Percentiles rank a stretch among this genome's conserved stretches.
phyloP scores from a whole-genome alignment of 129 eudicot species.

The Rutidosis leptorrhynchoides region DNA sequence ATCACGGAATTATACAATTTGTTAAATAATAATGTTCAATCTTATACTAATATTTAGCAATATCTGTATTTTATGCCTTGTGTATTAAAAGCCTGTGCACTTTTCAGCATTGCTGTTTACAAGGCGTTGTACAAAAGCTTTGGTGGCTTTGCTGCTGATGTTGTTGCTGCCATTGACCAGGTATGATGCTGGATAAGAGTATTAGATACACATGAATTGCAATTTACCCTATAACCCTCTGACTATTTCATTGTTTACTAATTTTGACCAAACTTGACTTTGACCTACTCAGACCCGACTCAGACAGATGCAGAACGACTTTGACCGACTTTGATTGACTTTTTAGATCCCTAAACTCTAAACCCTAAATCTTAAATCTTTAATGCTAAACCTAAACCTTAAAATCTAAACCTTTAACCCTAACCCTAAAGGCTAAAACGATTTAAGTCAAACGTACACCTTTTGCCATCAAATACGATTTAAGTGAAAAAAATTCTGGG shows the following conservation, averaged over 20 bases:
- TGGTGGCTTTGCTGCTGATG: slow-evolving; percentile 99
- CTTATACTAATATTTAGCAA: slow-evolving; percentile 4
- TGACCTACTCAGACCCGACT: no score
- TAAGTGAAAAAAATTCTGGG: no score
- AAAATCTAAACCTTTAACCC: no score
- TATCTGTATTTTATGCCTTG: slow-evolving; percentile 4
- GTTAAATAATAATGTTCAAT: not conserved
- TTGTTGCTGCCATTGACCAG: slow-evolving; percentile 99
- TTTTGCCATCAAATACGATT: no score
- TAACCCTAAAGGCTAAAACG: no score
- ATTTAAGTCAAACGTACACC: no score
- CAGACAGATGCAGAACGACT: no score
- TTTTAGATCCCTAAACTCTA: no score
- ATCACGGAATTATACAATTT: not conserved
- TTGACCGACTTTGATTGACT: no score
- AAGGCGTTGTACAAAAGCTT: slow-evolving; percentile 95
- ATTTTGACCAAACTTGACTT: no score
- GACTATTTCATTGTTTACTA: not conserved
- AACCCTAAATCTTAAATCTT: no score
- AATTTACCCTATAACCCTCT: slow-evolving; percentile 6
- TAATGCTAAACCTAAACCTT: no score
- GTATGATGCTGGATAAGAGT: slow-evolving; percentile 41
- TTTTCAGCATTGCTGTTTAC: slow-evolving; percentile 87
- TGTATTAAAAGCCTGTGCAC: not conserved
- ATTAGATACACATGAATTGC: not conserved